Conservation (phyloP, 768 basidiomycete genomes). For the Leucocoprinus sp. region DNA sequence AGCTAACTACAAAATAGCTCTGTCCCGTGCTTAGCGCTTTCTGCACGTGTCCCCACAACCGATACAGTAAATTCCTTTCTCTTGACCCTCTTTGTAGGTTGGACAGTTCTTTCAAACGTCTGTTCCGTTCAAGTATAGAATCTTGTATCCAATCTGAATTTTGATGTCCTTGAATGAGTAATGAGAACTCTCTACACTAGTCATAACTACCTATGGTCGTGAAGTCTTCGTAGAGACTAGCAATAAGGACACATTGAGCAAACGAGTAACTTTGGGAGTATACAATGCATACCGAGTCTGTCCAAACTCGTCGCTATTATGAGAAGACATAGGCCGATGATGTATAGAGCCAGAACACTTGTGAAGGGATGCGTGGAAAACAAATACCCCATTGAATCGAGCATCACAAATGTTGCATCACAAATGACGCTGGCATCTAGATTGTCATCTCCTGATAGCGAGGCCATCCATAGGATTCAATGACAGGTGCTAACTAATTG, state of each 20-base stretch:
- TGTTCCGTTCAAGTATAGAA: constrained; percentile 79
- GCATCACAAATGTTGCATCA: constrained; percentile 7
- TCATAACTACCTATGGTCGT: constrained; percentile 73
- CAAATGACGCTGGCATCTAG: no score
- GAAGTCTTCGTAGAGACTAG: constrained; percentile 90
- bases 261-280: not conserved
- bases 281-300: constrained; percentile 43
- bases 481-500: no score
- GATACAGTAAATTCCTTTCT: constrained; percentile 42
- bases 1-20: constrained; percentile 85
- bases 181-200: not conserved
- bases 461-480: no score
- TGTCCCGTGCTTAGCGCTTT: constrained; percentile 64
- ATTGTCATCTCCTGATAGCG: no score
- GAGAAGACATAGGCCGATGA: constrained; percentile 29
- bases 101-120: constrained; percentile 52
- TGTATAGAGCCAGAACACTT: constrained; percentile 3
- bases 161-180: constrained; percentile 4
- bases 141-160: constrained; percentile 92
- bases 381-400: not conserved
- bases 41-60: constrained; percentile 55
- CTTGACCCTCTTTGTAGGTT: constrained; percentile 35
- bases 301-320: constrained; percentile 59
- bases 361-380: constrained; percentile 5
- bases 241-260: constrained; percentile 13